These are phyloP conservation scores for Fusarium foetens DNA, from an alignment of 2,329 filamentous ascomycete genomes.

Conservation along the genomic window DNA sequence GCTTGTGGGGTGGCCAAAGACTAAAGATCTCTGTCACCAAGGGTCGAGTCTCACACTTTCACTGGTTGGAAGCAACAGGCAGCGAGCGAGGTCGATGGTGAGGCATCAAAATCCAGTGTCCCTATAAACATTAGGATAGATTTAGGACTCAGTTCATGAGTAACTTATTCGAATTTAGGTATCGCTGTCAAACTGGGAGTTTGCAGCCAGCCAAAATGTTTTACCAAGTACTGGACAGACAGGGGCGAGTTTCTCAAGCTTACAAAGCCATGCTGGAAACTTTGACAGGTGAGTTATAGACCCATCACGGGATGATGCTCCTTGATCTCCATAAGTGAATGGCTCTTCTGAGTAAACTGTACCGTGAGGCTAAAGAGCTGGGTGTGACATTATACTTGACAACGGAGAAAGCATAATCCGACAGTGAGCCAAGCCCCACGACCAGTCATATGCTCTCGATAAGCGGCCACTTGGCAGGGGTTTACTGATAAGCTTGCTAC, in stretches of 20 bases:
- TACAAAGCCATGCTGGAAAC: neutral
- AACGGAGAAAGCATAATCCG: conserved; percentile 24
- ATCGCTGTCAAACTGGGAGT: neutral
- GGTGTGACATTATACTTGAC: neutral
- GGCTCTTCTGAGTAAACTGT: neutral
- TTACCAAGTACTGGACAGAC: neutral
- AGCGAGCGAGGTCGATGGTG: neutral
- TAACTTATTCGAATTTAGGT: neutral
- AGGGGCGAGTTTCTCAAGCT: neutral
- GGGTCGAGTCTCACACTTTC: neutral
- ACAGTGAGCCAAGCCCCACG: neutral
- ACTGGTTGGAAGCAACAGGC: too few relatives aligned
- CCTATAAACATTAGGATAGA: neutral
- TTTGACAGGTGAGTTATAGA: neutral
- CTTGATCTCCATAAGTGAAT: neutral
- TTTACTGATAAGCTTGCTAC: conserved; percentile 28
- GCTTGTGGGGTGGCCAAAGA: neutral
- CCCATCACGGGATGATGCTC: neutral
- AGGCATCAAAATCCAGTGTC: neutral
- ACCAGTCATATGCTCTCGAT: conserved; percentile 41
- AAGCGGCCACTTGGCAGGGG: conserved; percentile 30
- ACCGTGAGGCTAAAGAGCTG: neutral
- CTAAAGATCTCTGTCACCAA: neutral
- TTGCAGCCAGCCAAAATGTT: neutral
- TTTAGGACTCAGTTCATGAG: neutral